Base-by-base conservation (phyloP, 2,329 filamentous ascomycete species). In the Sphaerulina vaccinii region DNA sequence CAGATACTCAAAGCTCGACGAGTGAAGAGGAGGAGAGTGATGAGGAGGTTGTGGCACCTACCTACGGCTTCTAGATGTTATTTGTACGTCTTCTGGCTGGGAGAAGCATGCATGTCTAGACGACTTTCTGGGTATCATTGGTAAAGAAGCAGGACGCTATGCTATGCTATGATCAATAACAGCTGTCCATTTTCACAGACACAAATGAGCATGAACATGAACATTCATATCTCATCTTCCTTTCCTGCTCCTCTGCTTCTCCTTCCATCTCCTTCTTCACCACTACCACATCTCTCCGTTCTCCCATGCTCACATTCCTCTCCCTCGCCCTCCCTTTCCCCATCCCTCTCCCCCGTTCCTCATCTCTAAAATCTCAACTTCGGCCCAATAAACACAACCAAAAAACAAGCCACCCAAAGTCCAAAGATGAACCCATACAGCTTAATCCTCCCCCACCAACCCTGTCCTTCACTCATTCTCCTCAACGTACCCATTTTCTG, bases 381-480 rank as follows among this genome's bases (percentile, higher is more conserved):
- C 0, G 92, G 92, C 67, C 90, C 75, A 44, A 92, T 79, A 74
- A 92, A 92, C 10, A 96, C 91, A 58, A 96, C 71, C 67, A 95
- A 62, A 29, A 96, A 74, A 15, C 90, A 80, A 21, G 83, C 72
- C n/a, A 95, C 63, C 85, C 90, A 92, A 56, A 96, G 70, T 23
- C 82, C 89, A 63, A 85, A 87, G 42, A 96, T 90, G 79, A 88
- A 87, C 33, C 78, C 86, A 75, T 93, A 96, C 55, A 96, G 76
- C 72, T 68, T 69, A 3, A 92, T 77, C 75, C 95, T 81, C 46
- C 91, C 75, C 83, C 81, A 90, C 87, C 87, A 95, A 0, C 90
- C 90, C 67, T 86, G 85, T 3, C 90, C 91, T 73, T 96, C 92
- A 13, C 86, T 90, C 84, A 95, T 90, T 46, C 79, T 79, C 61